Conservation (phyloP, 2,329 filamentous ascomycete species). For the Aspergillus proliferans region DNA sequence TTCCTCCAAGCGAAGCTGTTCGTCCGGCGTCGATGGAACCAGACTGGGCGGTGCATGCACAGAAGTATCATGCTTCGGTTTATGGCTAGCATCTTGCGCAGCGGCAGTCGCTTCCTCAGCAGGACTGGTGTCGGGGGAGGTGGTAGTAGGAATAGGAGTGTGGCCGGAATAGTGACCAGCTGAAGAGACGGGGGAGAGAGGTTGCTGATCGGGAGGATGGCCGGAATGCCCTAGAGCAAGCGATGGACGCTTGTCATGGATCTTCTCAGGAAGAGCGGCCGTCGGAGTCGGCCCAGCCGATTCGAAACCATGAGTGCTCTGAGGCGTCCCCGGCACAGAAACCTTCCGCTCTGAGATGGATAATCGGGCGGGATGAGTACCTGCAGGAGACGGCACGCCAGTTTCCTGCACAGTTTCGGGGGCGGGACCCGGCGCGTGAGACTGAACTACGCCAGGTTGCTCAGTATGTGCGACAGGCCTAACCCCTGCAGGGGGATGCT, state of each 20-base stretch:
- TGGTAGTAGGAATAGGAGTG: constrained; percentile 62
- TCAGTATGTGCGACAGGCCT: constrained; percentile 6
- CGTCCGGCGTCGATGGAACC: constrained; percentile 50
- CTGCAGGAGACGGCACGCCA: constrained; percentile 9
- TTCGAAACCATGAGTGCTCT: constrained; percentile 18
- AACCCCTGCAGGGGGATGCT: constrained; percentile 6
- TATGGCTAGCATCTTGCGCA: constrained; percentile 39
- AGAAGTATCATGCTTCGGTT: constrained; percentile 18
- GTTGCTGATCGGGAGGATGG: constrained; percentile 26
- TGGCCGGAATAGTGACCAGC: constrained; percentile 63
- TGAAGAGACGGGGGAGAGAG: constrained; percentile 56
- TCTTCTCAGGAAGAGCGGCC: constrained; percentile 15
- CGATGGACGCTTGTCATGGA: constrained; percentile 23
- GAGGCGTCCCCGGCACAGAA: constrained; percentile 16
- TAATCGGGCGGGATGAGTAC: constrained; percentile 47
- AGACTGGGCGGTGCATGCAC: constrained; percentile 19
- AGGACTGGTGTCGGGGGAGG: constrained; percentile 68
- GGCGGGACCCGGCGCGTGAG: constrained; percentile 7
- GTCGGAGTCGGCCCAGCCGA: constrained; percentile 11
- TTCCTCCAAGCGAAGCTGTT: constrained; percentile 52
- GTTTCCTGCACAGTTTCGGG: constrained; percentile 8
- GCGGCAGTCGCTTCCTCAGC: constrained; percentile 52
- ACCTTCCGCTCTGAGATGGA: constrained; percentile 32
- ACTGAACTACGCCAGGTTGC: constrained; percentile 4
- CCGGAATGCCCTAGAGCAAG: constrained; percentile 19